Percentiles rank a stretch among this genome's conserved stretches.
Evolutionary conservation across 208 protist species (phyloP).

Genomic region (Leishmania mexicana): DNA sequence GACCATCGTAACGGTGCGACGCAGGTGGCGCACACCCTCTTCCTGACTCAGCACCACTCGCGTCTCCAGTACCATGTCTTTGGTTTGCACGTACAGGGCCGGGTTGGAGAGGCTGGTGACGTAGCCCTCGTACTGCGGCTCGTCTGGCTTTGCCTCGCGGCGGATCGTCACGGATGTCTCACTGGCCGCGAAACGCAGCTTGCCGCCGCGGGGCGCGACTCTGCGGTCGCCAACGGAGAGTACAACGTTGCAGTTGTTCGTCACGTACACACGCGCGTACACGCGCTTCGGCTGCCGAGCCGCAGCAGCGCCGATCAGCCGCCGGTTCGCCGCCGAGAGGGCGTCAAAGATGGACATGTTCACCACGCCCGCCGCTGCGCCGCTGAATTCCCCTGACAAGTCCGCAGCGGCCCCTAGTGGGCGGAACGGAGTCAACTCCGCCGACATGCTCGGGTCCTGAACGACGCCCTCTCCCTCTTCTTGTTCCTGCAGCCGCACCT

Average conservation of each 20-base stretch:
- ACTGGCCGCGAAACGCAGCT: conserved; percentile 41
- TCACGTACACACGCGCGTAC: conserved; percentile 54
- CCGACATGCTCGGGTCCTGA: background rate
- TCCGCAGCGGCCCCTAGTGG: conserved; percentile 14
- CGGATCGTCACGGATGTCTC: conserved; percentile 27
- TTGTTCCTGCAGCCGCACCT: conserved; percentile 12
- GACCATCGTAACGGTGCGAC: conserved; percentile 57
- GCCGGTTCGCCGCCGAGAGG: conserved; percentile 26
- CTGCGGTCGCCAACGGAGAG: conserved; percentile 36
- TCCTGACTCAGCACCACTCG: conserved; percentile 39
- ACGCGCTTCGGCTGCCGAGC: conserved; percentile 18
- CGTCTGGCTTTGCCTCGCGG: conserved; percentile 23
- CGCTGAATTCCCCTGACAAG: conserved; percentile 6
- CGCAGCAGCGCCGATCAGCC: background rate
- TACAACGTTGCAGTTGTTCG: conserved; percentile 56
- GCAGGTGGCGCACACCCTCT: conserved; percentile 43
- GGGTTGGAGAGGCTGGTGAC: conserved; percentile 56
- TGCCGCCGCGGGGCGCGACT: conserved; percentile 46
- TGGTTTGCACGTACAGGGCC: conserved; percentile 55
- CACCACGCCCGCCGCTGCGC: conserved; percentile 13
- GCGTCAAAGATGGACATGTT: conserved; percentile 37
- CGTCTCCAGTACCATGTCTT: conserved; percentile 64
- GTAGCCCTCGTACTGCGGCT: conserved; percentile 34
- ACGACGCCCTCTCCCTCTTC: conserved; percentile 25
- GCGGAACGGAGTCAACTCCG: conserved; percentile 12